phyloP scores from a whole-genome alignment of 1,284 basidiomycete species.

The Marasmius sp. region DNA sequence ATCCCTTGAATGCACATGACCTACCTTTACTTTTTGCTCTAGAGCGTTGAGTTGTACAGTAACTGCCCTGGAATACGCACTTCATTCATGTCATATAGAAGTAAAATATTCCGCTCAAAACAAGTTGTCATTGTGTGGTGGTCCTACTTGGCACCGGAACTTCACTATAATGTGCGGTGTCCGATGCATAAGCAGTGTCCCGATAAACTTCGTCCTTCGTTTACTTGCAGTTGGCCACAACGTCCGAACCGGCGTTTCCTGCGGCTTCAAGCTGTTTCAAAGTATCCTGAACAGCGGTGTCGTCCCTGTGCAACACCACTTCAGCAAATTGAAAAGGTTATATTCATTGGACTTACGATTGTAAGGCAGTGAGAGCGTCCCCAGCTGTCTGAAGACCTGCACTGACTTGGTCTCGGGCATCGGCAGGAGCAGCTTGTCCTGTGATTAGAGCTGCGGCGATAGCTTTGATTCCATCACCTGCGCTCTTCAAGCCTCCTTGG shows the following conservation, averaged over 20 bases:
- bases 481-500: slow-evolving; percentile 25
- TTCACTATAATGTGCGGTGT: not conserved
- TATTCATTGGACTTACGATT: slow-evolving; percentile 22
- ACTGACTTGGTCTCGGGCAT: slow-evolving; percentile 31
- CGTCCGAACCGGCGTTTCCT: slow-evolving; percentile 12
- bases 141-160: not conserved
- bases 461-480: slow-evolving; percentile 31
- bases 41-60: not conserved
- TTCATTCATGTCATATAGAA: not conserved
- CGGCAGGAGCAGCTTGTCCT: slow-evolving; percentile 34
- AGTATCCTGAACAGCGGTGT: slow-evolving; percentile 11
- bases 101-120: not conserved
- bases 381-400: slow-evolving; percentile 27
- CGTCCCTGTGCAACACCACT: slow-evolving; percentile 5
- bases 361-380: slow-evolving; percentile 15
- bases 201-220: not conserved
- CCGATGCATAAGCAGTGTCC: not conserved
- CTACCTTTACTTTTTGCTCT: not conserved
- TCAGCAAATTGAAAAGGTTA: not conserved
- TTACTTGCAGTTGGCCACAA: slow-evolving; percentile 18
- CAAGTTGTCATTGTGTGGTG: not conserved
- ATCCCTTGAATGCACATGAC: not conserved
- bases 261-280: slow-evolving; percentile 10
- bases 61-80: too few species aligned
- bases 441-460: slow-evolving; percentile 35